phyloP scores from a whole-genome alignment of 2,329 filamentous ascomycete genomes.

The Colletotrichum shisoi region DNA sequence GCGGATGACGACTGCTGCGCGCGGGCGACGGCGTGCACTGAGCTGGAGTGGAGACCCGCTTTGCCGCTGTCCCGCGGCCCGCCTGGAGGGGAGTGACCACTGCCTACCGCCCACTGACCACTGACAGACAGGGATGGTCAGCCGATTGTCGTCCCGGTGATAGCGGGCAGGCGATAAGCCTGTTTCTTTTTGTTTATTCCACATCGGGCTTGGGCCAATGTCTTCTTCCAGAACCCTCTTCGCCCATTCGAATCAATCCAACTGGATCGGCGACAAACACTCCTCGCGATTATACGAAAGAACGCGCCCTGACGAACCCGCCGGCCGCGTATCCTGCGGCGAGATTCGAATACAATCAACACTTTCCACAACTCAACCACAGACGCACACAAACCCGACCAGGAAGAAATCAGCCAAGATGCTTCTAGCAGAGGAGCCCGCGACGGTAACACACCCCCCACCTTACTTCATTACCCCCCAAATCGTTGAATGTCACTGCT shows the following conservation, averaged over 20 bases:
- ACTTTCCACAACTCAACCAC: not conserved
- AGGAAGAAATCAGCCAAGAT: conserved; percentile 62
- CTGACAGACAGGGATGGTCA: conserved; percentile 32
- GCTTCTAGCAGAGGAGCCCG: conserved; percentile 93
- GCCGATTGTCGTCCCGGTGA: conserved; percentile 48
- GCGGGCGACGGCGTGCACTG: not conserved
- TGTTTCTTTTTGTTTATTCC: conserved; percentile 31
- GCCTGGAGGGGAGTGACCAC: not conserved
- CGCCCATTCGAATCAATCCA: not conserved
- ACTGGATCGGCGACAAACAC: conserved; percentile 19
- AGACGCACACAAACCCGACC: not conserved
- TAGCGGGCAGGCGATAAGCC: conserved; percentile 28
- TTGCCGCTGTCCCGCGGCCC: not conserved
- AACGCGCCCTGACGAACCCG: not conserved
- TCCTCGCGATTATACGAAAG: not conserved
- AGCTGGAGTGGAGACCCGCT: conserved; percentile 2
- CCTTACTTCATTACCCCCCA: conserved; percentile 46
- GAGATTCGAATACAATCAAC: conserved; percentile 7
- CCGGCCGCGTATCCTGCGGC: not conserved
- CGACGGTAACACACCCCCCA: conserved; percentile 64
- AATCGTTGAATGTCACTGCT: not conserved
- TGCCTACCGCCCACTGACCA: not conserved
- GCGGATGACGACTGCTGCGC: conserved; percentile 30
- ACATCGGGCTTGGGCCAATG: conserved; percentile 1
- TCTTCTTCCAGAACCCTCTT: not conserved